Conservation (phyloP, 257 asterid genomes). For the Leptodermis oblonga region DNA sequence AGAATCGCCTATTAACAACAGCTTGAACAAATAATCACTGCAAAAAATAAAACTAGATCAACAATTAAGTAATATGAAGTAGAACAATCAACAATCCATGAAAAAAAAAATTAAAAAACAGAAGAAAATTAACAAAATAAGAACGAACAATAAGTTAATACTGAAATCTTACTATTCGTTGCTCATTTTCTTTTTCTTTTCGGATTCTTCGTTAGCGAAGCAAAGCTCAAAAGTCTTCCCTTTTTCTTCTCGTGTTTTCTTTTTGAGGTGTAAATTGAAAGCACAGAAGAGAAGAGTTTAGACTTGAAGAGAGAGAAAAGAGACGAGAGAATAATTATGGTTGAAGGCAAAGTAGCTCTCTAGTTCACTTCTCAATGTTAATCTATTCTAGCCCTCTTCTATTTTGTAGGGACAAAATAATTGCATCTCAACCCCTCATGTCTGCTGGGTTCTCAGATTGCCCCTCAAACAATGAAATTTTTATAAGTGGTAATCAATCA, state of each 20-base stretch:
- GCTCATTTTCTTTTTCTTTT: slow-evolving; percentile 27
- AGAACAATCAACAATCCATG: not conserved
- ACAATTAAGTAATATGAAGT: not conserved
- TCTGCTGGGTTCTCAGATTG: not conserved
- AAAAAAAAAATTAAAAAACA: not conserved
- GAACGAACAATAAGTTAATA: no score
- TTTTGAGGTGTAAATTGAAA: not conserved
- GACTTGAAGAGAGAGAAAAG: not conserved
- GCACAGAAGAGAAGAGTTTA: not conserved
- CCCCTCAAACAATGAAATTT: not conserved
- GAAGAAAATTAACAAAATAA: no score
- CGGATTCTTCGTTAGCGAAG: not conserved
- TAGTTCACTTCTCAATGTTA: not conserved
- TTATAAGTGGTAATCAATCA: no score
- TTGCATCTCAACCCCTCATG: not conserved
- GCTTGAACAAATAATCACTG: slow-evolving; percentile 55
- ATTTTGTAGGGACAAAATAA: not conserved
- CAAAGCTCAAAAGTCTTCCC: not conserved
- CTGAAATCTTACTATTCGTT: slow-evolving; percentile 36
- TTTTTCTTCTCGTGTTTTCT: not conserved
- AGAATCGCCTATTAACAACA: slow-evolving; percentile 51
- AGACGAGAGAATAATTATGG: not conserved
- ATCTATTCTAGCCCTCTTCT: not conserved
- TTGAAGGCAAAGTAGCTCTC: not conserved
- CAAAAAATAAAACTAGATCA: not conserved